These are phyloP conservation scores for Massariosphaeria phaeospora DNA, from an alignment of 495 filamentous ascomycete genomes.

Conservation along the genomic window DNA sequence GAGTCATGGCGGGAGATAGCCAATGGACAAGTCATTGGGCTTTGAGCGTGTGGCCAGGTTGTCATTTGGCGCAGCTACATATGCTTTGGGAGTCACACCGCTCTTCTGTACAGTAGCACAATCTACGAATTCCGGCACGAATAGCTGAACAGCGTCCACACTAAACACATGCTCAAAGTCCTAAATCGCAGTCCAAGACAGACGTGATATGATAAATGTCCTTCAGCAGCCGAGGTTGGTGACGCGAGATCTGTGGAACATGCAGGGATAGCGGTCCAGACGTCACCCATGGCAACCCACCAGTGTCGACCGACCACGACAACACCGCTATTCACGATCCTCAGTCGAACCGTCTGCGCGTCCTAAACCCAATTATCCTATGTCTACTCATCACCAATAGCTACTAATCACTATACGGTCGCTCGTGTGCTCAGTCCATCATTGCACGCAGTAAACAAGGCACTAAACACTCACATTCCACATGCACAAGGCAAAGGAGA, in stretches of 20 bases:
- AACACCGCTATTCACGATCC: slow-evolving; percentile 21
- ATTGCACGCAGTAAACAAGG: slow-evolving; percentile 17
- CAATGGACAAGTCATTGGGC: too few relatives aligned
- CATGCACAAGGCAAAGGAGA: slow-evolving; percentile 34
- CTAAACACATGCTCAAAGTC: neutral
- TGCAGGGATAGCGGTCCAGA: slow-evolving; percentile 2
- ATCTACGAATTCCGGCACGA: neutral
- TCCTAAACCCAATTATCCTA: neutral
- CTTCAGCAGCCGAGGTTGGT: too few relatives aligned
- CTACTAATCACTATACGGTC: neutral
- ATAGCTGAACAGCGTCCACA: neutral
- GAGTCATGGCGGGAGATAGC: too few relatives aligned
- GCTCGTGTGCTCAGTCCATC: neutral
- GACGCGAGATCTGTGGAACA: neutral
- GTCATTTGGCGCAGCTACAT: slow-evolving; percentile 1
- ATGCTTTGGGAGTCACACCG: slow-evolving; percentile 17
- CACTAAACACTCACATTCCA: slow-evolving; percentile 23
- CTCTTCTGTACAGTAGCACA: slow-evolving; percentile 13
- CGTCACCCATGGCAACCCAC: neutral
- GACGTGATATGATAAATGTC: too few relatives aligned
- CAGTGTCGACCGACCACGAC: slow-evolving; percentile 10
- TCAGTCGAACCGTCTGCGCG: too few relatives aligned
- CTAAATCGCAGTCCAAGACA: neutral
- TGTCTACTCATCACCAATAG: neutral
- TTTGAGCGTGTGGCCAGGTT: too few relatives aligned